Evolutionary conservation across 2,329 filamentous ascomycete species (phyloP).

Genomic region (Apiospora kogelbergensis): DNA sequence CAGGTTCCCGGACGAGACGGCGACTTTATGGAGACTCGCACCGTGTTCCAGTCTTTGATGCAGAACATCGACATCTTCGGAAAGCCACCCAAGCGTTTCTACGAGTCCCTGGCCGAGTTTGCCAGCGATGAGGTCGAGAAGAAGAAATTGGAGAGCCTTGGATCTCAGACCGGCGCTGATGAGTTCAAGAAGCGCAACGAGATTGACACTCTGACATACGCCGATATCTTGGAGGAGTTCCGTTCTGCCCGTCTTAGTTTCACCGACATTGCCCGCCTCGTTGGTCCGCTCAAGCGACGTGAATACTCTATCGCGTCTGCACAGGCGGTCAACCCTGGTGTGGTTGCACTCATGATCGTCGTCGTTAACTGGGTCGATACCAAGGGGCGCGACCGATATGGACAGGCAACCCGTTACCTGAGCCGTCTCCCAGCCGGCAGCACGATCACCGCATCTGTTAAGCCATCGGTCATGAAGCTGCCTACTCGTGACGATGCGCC

Average conservation of each 20-base stretch:
- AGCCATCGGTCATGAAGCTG: constrained; percentile 99
- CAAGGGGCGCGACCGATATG: constrained; percentile 83
- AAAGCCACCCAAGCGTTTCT: constrained; percentile 96
- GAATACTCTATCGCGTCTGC: constrained; percentile 99
- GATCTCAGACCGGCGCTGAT: constrained; percentile 73
- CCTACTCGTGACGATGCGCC: constrained; percentile 83
- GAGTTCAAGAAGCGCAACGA: constrained; percentile 93
- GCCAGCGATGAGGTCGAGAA: constrained; percentile 81
- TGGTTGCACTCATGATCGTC: constrained; percentile 94
- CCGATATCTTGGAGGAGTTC: constrained; percentile 88
- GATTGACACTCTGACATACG: constrained; percentile 87
- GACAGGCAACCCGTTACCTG: constrained; percentile 91
- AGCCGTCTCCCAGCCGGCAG: constrained; percentile 72
- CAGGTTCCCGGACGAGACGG: constrained; percentile 88
- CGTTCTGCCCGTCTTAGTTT: constrained; percentile 84
- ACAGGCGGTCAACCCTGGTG: constrained; percentile 87
- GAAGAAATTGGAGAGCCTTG: constrained; percentile 74
- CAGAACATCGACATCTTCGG: constrained; percentile 98
- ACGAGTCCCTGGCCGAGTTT: constrained; percentile 86
- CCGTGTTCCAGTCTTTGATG: constrained; percentile 84
- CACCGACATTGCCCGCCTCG: constrained; percentile 84
- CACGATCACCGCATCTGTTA: constrained; percentile 87
- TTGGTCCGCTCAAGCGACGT: constrained; percentile 88
- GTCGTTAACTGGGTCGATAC: constrained; percentile 95
- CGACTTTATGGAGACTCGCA: constrained; percentile 77